Percentiles rank a stretch among this genome's conserved stretches.
phyloP scores from a whole-genome alignment of 2,329 filamentous ascomycete genomes.

The Verticillium alfalfae region DNA sequence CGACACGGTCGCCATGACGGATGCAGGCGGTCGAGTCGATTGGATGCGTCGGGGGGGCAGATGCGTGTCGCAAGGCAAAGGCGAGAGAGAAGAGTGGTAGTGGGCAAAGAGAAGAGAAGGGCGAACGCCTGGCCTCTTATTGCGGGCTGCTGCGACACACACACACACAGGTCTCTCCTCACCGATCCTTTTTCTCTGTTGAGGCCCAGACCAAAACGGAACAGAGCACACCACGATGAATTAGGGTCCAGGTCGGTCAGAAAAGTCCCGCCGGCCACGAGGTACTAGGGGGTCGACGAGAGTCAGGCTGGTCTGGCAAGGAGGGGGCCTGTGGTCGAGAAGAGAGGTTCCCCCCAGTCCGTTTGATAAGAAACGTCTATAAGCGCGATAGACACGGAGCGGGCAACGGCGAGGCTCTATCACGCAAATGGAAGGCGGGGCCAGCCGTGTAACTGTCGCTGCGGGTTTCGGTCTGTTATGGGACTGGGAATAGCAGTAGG shows the following conservation, averaged over 20 bases:
- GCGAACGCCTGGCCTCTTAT: not conserved
- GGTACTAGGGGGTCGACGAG: no score
- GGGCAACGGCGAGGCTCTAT: no score
- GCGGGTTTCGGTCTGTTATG: no score
- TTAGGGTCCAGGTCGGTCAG: not conserved
- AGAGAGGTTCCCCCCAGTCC: no score
- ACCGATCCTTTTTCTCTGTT: not conserved
- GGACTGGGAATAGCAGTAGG: no score
- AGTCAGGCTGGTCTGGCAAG: no score
- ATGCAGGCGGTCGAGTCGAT: slow-evolving; percentile 9
- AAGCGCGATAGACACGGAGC: no score
- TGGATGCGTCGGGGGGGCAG: slow-evolving; percentile 4
- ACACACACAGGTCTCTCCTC: not conserved
- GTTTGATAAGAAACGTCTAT: no score
- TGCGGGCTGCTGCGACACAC: not conserved
- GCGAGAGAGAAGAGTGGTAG: not conserved
- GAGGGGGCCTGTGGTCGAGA: no score
- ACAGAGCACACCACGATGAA: not conserved
- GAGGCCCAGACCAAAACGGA: not conserved
- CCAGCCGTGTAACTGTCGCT: no score
- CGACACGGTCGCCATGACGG: slow-evolving; percentile 17
- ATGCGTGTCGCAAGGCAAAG: not conserved
- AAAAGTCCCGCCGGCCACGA: no score
- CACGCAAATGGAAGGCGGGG: no score
- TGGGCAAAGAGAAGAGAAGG: not conserved